Base-by-base conservation (phyloP, 164 flowering plant species). In the Amborella trichopoda region DNA sequence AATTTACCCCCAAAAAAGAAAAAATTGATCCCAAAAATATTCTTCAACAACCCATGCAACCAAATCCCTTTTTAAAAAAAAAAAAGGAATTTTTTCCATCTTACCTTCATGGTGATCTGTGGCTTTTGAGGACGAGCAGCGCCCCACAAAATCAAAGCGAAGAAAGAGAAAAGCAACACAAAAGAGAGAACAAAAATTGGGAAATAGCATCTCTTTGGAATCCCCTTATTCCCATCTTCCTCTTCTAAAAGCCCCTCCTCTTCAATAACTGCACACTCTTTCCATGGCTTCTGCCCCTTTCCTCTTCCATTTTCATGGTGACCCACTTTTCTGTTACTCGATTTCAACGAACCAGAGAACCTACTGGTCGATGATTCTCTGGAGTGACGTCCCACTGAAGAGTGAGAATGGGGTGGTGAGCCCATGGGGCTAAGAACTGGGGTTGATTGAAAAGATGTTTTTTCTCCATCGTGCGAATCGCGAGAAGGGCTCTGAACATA, bases 401-500 rank as follows among this genome's bases (percentile, higher is more conserved):
- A 85, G 46, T 80, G 76, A 6, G 95, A 82, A 55, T 83, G 96
- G 0, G 84, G 93, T 0, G 96, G 96, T 0, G 96, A 83, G 6
- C 79, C 87, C 54, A 50, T 58, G 13, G 91, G 95, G 54, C 83
- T 77, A 49, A 76, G 58, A 21, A 73, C 75, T 14, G 95, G 95
- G 2, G 95, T 83, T 20, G 96, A 86, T 56, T 83, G 93, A 56
- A 83, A 77, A 23, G 96, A 82, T 10, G 81, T 72, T 54, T 76
- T 83, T 41, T 73, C 78, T 6, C 78, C 83, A 53, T 80, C 83
- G 55, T 72, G 80, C 9, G 85, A 78, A 58, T 82, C 83, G 3
- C 84, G 57, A 3, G 94, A 80, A n/a, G 94, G 94, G 67, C 81
- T 73, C 53, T 81, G 94, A 9, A 84, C 94, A 60, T 71, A 83